These are phyloP conservation scores for Graphilbum sp. DNA, from an alignment of 2,329 filamentous ascomycete species.

Conservation along the genomic window DNA sequence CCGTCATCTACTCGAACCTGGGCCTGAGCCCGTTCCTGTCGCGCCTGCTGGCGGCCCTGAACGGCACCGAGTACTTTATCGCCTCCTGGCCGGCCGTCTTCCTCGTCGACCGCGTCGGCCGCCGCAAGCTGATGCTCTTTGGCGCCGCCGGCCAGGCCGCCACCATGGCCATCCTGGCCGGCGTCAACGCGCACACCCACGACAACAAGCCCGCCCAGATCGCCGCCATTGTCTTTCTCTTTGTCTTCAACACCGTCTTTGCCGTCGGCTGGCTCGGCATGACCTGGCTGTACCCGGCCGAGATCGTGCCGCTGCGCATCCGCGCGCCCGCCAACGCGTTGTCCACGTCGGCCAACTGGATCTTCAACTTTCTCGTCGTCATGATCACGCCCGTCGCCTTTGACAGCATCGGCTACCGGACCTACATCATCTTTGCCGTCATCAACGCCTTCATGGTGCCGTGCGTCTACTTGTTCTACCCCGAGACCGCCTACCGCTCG, in stretches of 20 bases:
- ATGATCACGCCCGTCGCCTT: slow-evolving; percentile 39
- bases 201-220: neutral
- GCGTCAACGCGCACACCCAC: neutral
- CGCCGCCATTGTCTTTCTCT: slow-evolving; percentile 14
- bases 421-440: slow-evolving; percentile 34
- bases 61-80: slow-evolving; percentile 10
- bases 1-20: slow-evolving; percentile 10
- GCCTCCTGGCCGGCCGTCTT: slow-evolving; percentile 8
- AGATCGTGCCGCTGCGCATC: slow-evolving; percentile 35
- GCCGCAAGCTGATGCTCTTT: slow-evolving; percentile 17
- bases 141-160: slow-evolving; percentile 39
- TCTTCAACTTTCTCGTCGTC: slow-evolving; percentile 47
- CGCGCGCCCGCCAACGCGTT: slow-evolving; percentile 42
- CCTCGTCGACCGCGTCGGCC: slow-evolving; percentile 10
- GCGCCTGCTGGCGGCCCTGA: slow-evolving; percentile 9
- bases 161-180: slow-evolving; percentile 32
- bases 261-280: slow-evolving; percentile 35
- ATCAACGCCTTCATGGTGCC: slow-evolving; percentile 29
- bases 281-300: slow-evolving; percentile 43
- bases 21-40: slow-evolving; percentile 8
- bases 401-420: slow-evolving; percentile 15
- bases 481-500: slow-evolving; percentile 20
- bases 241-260: slow-evolving; percentile 37
- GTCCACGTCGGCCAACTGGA: slow-evolving; percentile 38
- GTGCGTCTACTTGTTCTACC: slow-evolving; percentile 30